Percentiles rank a stretch among this genome's conserved stretches.
Conservation (phyloP, 768 basidiomycete genomes). For the Mycena olivaceomarginata region DNA sequence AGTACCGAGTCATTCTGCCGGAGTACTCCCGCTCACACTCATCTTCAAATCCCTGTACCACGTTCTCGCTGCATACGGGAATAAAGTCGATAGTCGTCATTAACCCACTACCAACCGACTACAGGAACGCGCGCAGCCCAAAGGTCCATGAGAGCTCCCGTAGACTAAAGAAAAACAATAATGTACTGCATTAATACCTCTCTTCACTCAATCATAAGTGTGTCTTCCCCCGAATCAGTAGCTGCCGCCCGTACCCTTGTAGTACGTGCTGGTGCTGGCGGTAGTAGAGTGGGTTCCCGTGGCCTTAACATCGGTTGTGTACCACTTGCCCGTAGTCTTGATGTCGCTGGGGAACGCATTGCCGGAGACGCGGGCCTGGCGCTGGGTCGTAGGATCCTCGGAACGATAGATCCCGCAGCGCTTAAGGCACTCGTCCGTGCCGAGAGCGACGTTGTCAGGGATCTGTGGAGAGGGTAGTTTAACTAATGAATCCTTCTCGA, state of each 20-base stretch:
- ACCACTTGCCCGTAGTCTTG: neutral
- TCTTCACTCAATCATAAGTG: neutral
- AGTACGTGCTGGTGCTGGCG: neutral
- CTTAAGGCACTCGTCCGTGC: constrained; percentile 37
- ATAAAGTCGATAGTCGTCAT: neutral
- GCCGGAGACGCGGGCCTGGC: constrained; percentile 33
- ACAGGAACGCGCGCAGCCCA: neutral
- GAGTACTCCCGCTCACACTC: too few species aligned
- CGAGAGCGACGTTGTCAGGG: constrained; percentile 36
- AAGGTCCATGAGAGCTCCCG: neutral
- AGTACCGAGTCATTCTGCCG: too few species aligned
- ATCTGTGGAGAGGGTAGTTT: neutral
- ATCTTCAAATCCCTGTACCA: too few species aligned
- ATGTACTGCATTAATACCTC: neutral
- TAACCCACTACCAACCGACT: neutral
- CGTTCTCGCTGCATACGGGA: too few species aligned
- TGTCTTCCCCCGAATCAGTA: neutral
- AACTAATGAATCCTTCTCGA: neutral
- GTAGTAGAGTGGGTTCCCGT: neutral
- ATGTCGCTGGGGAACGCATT: constrained; percentile 38
- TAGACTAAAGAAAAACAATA: neutral
- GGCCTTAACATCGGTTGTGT: neutral
- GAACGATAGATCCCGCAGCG: constrained; percentile 39
- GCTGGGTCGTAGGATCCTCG: constrained; percentile 31
- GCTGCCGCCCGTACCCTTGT: neutral